Evolutionary conservation across 2,329 filamentous ascomycete genomes (phyloP).

Genomic region (Calcarisporium arbuscula): DNA sequence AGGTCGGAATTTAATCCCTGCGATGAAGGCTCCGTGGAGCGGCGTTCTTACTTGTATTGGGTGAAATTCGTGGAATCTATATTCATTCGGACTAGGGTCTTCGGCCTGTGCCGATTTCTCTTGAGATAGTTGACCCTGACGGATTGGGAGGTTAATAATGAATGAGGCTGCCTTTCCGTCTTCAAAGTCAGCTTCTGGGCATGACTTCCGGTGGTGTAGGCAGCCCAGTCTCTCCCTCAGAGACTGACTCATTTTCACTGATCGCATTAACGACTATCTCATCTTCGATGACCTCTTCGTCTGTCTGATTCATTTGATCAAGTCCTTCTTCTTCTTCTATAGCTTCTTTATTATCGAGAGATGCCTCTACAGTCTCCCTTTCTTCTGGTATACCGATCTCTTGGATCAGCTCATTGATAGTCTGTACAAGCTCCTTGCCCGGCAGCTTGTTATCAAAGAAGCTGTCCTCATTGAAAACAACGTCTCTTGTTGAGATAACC

Average conservation of each 20-base stretch:
- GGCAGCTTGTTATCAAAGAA: neutral
- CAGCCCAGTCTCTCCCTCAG: neutral
- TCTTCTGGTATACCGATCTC: neutral
- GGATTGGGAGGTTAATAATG: neutral
- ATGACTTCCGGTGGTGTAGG: no score
- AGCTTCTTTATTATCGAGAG: no score
- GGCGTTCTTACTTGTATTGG: neutral
- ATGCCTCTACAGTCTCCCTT: neutral
- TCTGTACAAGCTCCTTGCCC: no score
- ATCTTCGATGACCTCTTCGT: neutral
- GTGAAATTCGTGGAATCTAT: neutral
- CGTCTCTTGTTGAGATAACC: conserved; percentile 4
- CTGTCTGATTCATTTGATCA: neutral
- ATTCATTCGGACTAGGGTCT: no score
- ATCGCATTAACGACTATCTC: neutral
- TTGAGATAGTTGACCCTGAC: neutral
- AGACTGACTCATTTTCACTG: neutral
- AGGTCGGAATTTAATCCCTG: no score
- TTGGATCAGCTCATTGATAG: neutral
- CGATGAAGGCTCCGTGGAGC: no score
- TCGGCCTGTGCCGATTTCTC: no score
- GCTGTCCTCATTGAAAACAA: neutral
- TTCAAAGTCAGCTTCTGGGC: neutral
- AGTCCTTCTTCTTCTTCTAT: neutral
- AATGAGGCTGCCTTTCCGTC: neutral